Evolutionary conservation across 2,329 filamentous ascomycete genomes (phyloP).

Genomic region (Ceratocystis destructans): DNA sequence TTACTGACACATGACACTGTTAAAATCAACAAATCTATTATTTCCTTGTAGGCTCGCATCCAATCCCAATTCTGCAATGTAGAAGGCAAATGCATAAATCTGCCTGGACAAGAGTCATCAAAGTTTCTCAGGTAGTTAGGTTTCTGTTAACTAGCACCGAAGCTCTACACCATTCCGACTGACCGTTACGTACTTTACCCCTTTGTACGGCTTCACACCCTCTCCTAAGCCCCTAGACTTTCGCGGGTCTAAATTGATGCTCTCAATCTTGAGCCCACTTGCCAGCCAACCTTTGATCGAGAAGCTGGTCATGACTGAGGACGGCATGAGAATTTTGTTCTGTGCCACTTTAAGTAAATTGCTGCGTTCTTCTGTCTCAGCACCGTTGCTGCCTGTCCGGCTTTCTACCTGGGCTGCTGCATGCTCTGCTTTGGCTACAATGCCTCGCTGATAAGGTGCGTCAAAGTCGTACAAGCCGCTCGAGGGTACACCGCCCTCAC

Average conservation of each 20-base stretch:
- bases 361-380: constrained; percentile 29
- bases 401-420: constrained; percentile 21
- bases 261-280: constrained; percentile 54
- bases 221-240: constrained; percentile 77
- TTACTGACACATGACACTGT: no score
- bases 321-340: constrained; percentile 68
- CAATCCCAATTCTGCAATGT: no score
- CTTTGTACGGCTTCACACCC: constrained; percentile 87
- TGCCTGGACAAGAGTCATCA: no score
- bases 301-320: constrained; percentile 60
- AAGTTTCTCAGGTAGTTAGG: no score
- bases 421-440: constrained; percentile 20
- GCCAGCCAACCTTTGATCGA: constrained; percentile 55
- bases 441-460: constrained; percentile 13
- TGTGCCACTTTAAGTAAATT: constrained; percentile 47
- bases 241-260: constrained; percentile 55
- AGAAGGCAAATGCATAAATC: no score
- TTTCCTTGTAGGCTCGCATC: no score
- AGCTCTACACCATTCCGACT: constrained; percentile 52
- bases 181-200: constrained; percentile 87
- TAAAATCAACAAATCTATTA: no score
- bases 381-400: not conserved
- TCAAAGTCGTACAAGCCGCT: constrained; percentile 17
- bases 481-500: constrained; percentile 25
- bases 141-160: constrained; percentile 33